Evolutionary conservation across 2,329 filamentous ascomycete genomes (phyloP), one percentile per base, ranked within the genome.

Genomic region (Sphaerulina vaccinii): DNA sequence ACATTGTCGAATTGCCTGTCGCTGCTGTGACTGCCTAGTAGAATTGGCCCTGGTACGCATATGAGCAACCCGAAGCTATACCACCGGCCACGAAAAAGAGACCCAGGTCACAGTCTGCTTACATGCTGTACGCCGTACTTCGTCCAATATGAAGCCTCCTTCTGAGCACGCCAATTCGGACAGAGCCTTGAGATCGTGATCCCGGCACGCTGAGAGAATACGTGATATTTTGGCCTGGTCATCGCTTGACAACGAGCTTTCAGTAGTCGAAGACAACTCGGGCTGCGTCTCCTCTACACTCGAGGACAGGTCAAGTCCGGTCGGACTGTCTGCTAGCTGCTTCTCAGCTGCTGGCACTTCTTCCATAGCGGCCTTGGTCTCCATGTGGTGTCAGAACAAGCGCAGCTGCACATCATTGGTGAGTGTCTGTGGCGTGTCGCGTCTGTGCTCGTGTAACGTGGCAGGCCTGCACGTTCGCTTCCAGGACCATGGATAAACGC

Each of bases 121-220:
- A 95, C 92, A 96, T 61, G 88, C 90, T 69, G 76, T 74, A 65
- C 81, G 80, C 60, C 91, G 85, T 57, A 93, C 70, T 32, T 68
- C 63, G 60, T 79, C 77, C 58, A 72, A 70, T 39, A 79, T 60
- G 29, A 79, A 67, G 47, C 77, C 77, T 42, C 70, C 66, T 41
- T 64, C 50, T 42, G 70, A 70, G n/a, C 71, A 72, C 3, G 76
- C 75, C 15, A 77, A 68, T 6, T 62, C 57, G 29, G 68, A 61
- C 24, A 80, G 65, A 37, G 67, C 59, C n/a, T 64, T 55, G 46
- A 75, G 60, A 56, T 78, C 67, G 35, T 59, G 59, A 50, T 68
- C 61, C 9, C 64, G 56, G 61, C 76, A 77, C 24, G 76, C 76
- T 39, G 67, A 57, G 29, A 65, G 57, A 53, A 79, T 74, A 18